Evolutionary conservation across 176 grass and related monocot species (phyloP).

Genomic region (Cenchrus americanus): DNA sequence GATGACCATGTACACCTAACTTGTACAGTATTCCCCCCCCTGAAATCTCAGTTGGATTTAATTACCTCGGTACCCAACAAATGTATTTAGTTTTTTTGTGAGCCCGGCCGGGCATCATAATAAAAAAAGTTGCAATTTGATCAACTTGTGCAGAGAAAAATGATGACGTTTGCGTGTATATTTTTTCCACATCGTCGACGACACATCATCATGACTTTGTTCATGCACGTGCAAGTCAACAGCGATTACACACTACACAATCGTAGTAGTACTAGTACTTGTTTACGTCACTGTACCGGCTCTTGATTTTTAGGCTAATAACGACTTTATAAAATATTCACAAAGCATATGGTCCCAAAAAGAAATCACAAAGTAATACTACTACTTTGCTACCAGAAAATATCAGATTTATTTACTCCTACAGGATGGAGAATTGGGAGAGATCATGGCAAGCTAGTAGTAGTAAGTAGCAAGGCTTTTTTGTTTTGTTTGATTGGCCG

Average conservation of each 20-base stretch:
- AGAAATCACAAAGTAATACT: too few relatives aligned
- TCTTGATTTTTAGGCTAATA: neutral
- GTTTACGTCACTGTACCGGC: neutral
- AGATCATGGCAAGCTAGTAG: neutral
- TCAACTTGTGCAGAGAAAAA: neutral
- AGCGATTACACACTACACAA: neutral
- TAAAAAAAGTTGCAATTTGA: neutral
- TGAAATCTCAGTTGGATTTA: conserved; percentile 6
- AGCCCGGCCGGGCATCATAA: neutral
- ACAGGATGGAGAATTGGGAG: neutral
- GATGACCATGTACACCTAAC: neutral
- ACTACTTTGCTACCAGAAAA: neutral
- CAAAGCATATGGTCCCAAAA: neutral
- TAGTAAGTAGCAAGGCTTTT: neutral
- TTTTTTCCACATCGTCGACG: neutral
- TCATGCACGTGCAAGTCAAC: conserved; percentile 35
- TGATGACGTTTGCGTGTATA: neutral
- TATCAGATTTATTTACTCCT: neutral
- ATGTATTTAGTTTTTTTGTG: neutral
- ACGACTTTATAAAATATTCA: neutral
- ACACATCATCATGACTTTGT: neutral
- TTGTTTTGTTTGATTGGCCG: neutral
- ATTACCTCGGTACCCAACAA: neutral
- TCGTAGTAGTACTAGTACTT: too few relatives aligned
- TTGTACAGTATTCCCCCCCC: neutral